phyloP scores from a whole-genome alignment of 257 asterid species.

The Ajuga chamaepitys region DNA sequence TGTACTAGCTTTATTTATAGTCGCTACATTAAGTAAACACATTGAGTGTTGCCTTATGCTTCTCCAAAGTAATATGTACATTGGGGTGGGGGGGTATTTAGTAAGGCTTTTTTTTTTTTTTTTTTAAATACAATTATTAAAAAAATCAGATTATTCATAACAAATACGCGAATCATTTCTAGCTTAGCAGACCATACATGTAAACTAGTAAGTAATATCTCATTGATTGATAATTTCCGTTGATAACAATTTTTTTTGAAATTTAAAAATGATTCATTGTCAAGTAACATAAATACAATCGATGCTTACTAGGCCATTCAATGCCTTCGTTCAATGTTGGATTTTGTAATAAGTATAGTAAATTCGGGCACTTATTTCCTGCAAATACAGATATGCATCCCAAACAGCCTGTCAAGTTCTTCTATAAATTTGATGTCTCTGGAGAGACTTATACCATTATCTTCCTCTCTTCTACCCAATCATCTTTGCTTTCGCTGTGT shows the following conservation, averaged over 20 bases:
- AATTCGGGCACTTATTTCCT: constrained; percentile 14
- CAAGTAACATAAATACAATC: constrained; percentile 25
- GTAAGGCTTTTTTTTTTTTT: no score
- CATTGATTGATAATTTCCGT: constrained; percentile 7
- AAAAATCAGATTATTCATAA: neutral
- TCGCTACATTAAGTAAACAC: neutral
- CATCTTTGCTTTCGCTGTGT: neutral
- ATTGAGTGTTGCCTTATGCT: neutral
- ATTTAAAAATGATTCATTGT: constrained; percentile 16
- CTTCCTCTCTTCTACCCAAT: constrained; percentile 9
- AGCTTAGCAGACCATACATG: neutral
- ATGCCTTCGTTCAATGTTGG: constrained; percentile 11
- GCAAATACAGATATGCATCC: constrained; percentile 17
- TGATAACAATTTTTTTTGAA: neutral
- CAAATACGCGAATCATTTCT: constrained; percentile 2
- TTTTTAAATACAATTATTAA: no score
- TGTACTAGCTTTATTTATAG: no score
- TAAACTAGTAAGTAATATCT: constrained; percentile 4
- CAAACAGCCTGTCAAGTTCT: constrained; percentile 12
- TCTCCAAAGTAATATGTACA: neutral
- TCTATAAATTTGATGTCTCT: constrained; percentile 19
- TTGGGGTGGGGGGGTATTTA: neutral
- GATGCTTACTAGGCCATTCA: constrained; percentile 14
- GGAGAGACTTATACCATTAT: constrained; percentile 12
- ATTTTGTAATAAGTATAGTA: constrained; percentile 16